These are phyloP conservation scores for Eutrema japonicum DNA, from an alignment of 345 rosid genomes.

Conservation along the genomic window DNA sequence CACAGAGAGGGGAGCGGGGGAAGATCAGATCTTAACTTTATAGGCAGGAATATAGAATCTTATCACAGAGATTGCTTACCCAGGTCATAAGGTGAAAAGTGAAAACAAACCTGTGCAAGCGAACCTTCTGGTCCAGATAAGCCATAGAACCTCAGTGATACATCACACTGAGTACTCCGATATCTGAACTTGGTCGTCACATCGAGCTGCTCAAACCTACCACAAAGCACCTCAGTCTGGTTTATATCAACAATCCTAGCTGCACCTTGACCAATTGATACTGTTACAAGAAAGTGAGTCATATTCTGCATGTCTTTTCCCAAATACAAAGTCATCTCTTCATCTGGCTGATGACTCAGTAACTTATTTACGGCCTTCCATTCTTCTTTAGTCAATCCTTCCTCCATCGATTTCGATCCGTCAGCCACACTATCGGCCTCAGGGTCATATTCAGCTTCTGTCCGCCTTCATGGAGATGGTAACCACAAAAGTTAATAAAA, in stretches of 20 bases:
- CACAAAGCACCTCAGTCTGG: constrained; percentile 79
- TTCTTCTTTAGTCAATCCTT: constrained; percentile 87
- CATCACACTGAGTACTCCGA: constrained; percentile 77
- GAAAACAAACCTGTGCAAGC: constrained; percentile 86
- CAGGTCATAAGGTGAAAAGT: constrained; percentile 9
- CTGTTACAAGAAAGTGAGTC: constrained; percentile 74
- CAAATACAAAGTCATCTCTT: constrained; percentile 60
- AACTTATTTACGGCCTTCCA: constrained; percentile 93
- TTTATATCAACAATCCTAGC: constrained; percentile 75
- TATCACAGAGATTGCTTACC: constrained; percentile 15
- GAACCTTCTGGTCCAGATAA: constrained; percentile 98
- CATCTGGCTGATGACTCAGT: constrained; percentile 88
- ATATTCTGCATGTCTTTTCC: constrained; percentile 88
- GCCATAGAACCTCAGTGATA: constrained; percentile 85
- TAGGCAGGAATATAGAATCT: constrained; percentile 17
- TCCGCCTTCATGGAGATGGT: constrained; percentile 54
- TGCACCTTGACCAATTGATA: constrained; percentile 84
- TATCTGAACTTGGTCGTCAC: constrained; percentile 78
- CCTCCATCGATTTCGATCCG: constrained; percentile 57
- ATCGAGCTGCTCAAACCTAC: constrained; percentile 90
- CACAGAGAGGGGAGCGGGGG: constrained; percentile 22
- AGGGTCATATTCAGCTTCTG: constrained; percentile 59
- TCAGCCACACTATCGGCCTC: constrained; percentile 52
- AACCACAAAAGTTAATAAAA: constrained; percentile 32
- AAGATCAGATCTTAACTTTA: constrained; percentile 38